Conservation (phyloP, 352 stramenopile species). For the Pythium pectinolyticum region DNA sequence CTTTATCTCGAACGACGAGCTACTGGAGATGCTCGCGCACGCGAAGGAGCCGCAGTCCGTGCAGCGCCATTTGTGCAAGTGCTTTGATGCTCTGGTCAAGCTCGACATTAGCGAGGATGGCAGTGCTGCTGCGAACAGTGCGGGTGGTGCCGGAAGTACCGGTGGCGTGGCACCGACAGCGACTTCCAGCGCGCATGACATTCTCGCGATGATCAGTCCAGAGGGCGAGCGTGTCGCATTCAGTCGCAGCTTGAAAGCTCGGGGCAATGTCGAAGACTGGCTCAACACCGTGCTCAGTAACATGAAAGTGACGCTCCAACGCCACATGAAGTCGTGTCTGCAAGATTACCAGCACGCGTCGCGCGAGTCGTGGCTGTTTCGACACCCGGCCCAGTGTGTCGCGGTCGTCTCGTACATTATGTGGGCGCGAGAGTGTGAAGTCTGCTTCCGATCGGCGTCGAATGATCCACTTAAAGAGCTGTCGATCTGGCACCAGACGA, state of each 20-base stretch:
- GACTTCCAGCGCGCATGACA: conserved; percentile 41
- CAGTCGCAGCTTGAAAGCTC: conserved; percentile 70
- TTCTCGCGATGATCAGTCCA: conserved; percentile 76
- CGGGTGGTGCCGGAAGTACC: too few relatives aligned
- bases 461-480: conserved; percentile 57
- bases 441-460: conserved; percentile 53
- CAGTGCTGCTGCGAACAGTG: too few relatives aligned
- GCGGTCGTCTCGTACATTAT: conserved; percentile 90
- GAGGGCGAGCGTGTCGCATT: conserved; percentile 83
- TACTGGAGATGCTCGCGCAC: conserved; percentile 83
- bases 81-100: conserved; percentile 79
- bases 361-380: conserved; percentile 82
- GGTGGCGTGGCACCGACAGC: conserved; percentile 6
- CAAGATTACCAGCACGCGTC: conserved; percentile 86
- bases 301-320: conserved; percentile 74
- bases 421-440: conserved; percentile 71
- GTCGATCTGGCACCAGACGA: conserved; percentile 63
- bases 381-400: conserved; percentile 89
- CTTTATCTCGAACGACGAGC: conserved; percentile 87
- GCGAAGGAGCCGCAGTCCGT: conserved; percentile 78
- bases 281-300: conserved; percentile 68
- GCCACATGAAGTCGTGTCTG: conserved; percentile 73
- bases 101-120: conserved; percentile 65
- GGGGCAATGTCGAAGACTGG: conserved; percentile 89
- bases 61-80: conserved; percentile 81